Base-by-base conservation (phyloP, 1,139 yeast species). In the Yamadazyma blattariae region DNA sequence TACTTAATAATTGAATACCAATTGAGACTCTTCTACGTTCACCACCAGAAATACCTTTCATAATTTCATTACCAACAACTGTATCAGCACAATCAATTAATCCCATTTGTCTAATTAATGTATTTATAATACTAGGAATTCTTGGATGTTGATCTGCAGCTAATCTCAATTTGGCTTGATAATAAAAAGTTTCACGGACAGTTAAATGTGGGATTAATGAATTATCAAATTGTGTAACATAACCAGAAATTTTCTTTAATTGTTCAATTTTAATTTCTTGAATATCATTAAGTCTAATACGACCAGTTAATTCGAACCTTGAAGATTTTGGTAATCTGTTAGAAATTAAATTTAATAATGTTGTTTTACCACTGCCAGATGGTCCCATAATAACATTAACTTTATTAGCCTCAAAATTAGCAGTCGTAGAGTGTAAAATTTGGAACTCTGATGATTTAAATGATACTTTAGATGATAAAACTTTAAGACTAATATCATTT, bases 331-430 rank as follows among this genome's bases (percentile, higher is more conserved):
- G 69, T 60, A 82, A 55, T 39, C 95, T 65, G 16, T 82, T 78
- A 11, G 94, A 80, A 28, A 87, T 63, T 33, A 72, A 64, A 48
- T 83, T 86, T 38, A 87, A 60, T 21, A 86, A 57, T 0, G 95
- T 82, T 0, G 94, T 81, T 52, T 87, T 87, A 3, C 95, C 96
- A 6, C 89, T 79, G 0, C 95, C 95, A 1, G 94, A 84, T 0
- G 95, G 95, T 0, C 96, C 96, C 83, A 87, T 79, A 25, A 87
- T 84, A 0, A 85, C 92, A 57, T 86, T 87, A n/a, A 87, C 68
- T 30, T 77, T 67, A 5, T 83, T 57, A 2, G 85, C 77, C 27
- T 65, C 59, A 55, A 87, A 86, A 5, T 52, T 50, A 0, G 89
- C 88, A 40, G 68, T 61, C 7, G 86, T 61, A 15, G 71, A 61